Evolutionary conservation across 257 asterid genomes (phyloP), one percentile per base, ranked within the genome.

Genomic region (Solanum etuberosum): DNA sequence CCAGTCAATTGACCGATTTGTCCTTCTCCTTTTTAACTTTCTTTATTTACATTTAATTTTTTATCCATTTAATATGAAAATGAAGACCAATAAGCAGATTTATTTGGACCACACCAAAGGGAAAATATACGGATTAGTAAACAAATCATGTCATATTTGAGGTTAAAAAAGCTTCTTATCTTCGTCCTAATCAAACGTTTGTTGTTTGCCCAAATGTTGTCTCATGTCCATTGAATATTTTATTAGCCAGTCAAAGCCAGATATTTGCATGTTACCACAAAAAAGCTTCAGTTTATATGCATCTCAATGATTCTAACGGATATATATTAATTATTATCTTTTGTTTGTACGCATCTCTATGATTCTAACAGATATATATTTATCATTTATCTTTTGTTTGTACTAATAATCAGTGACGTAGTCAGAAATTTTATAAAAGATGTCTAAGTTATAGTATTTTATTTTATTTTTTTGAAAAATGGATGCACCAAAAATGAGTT

Each of bases 121-220:
- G 20, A 74, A 74, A 74, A 74, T 21, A 74, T 21, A 74, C 43
- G 54, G 82, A 67, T 38, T 43, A 27, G 74, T 84, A 35, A 40
- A 63, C 63, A 38, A 74, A 90, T 77, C 21, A 32, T 35, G 86
- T 88, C 88, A 85, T 61, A 87, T 63, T 70, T 48, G 83, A 84
- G 51, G 83, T 86, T 32, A 83, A 85, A 51, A 85, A 51, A 51
- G 38, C 80, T 54, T 27, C 72, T 85, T 83, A 65, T 86, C 88
- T 73, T 83, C 34, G 57, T 83, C 89, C 42, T 29, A 74, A 84
- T 88, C 90, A 85, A 86, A 25, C 63, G 83, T 82, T 21, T 35
- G 48, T 73, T 73, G 81, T 73, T 37, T 74, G 82, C 82, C 82
- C 82, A 37, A 74, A 37, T 74, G 54, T 74, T 37, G 82, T 37